These are phyloP conservation scores for Vigna angularis DNA, from an alignment of 306 rosid species.

Conservation along the genomic window DNA sequence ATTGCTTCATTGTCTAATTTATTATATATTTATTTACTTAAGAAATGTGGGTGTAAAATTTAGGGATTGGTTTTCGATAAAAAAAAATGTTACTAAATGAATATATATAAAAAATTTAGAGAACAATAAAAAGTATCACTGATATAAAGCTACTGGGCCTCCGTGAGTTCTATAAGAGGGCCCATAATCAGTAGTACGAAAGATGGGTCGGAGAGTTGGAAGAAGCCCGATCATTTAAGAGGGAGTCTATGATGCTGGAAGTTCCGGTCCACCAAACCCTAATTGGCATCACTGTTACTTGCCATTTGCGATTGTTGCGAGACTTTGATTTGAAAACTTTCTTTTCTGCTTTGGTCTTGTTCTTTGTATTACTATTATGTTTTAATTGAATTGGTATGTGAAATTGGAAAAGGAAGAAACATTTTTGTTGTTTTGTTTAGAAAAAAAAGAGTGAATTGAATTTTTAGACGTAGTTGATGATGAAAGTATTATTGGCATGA, in stretches of 20 bases:
- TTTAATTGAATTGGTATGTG: not conserved
- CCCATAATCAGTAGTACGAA: not conserved
- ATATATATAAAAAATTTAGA: too few species aligned
- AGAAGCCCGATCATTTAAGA: conserved; percentile 20
- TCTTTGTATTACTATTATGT: not conserved
- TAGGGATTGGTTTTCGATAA: not conserved
- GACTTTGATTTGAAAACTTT: not conserved
- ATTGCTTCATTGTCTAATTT: not conserved
- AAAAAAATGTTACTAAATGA: too few species aligned
- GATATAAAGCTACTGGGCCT: not conserved
- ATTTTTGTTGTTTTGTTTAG: not conserved
- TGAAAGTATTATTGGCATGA: conserved; percentile 56
- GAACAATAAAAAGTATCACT: not conserved
- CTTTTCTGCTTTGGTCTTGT: not conserved
- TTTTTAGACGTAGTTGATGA: conserved; percentile 44
- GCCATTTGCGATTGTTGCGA: not conserved
- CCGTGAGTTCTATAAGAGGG: not conserved
- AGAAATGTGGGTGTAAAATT: not conserved
- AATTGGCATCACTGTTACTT: not conserved
- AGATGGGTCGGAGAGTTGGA: not conserved
- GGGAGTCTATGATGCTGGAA: not conserved
- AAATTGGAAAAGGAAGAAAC: not conserved
- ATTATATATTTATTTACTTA: not conserved
- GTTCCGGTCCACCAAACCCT: conserved; percentile 13
- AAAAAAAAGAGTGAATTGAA: too few species aligned